Evolutionary conservation across 768 basidiomycete genomes (phyloP).

Genomic region (Leccinum subgranulosum): DNA sequence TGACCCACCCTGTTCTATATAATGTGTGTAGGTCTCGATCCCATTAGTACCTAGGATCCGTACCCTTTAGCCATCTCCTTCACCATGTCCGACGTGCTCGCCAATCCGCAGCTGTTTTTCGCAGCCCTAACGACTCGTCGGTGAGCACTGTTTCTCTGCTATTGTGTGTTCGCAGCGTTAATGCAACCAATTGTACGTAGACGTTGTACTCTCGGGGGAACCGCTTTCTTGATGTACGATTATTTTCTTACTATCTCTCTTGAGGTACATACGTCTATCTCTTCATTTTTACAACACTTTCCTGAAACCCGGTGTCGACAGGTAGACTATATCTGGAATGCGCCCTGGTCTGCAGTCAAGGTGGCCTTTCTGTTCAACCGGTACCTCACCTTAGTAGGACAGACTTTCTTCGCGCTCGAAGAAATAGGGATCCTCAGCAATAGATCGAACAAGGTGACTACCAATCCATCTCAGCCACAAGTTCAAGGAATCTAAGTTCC

Average conservation of each 20-base stretch:
- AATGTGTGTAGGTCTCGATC: neutral
- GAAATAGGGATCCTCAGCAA: constrained; percentile 11
- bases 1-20: neutral
- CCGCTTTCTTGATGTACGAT: constrained; percentile 1
- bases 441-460: constrained; percentile 2
- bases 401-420: constrained; percentile 5
- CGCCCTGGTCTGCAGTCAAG: constrained; percentile 7
- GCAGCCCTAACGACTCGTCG: neutral
- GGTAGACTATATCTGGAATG: constrained; percentile 3
- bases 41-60: neutral
- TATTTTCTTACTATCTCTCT: constrained; percentile 12
- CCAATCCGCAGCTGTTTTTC: neutral
- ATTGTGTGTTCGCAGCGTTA: neutral
- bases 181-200: neutral
- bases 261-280: constrained; percentile 8
- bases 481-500: neutral
- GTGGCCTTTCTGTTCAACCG: constrained; percentile 17
- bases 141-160: neutral
- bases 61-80: neutral
- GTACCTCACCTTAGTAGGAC: constrained; percentile 12
- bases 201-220: neutral
- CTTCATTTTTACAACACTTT: neutral
- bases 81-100: neutral
- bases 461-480: neutral
- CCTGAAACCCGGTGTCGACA: neutral